phyloP scores from a whole-genome alignment of 2,329 filamentous ascomycete genomes.

The Triangularia verruculosa region DNA sequence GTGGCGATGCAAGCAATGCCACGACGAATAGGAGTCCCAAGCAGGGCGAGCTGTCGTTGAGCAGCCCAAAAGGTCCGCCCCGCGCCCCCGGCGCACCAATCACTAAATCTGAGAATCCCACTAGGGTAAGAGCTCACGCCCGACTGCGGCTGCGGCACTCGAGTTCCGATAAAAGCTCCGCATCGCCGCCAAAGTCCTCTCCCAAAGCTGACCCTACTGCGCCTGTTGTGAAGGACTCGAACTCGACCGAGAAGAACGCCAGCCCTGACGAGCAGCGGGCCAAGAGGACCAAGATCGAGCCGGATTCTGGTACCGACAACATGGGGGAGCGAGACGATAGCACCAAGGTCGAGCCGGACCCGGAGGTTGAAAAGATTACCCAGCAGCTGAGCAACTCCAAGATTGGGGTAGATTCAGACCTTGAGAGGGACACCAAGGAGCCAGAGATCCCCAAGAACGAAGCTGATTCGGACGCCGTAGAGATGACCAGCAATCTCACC shows the following conservation, averaged over 20 bases:
- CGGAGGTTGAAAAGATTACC: not conserved
- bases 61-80: slow-evolving; percentile 23
- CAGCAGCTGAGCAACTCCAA: not conserved
- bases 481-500: not conserved
- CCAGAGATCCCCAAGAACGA: not conserved
- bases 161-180: slow-evolving; percentile 8
- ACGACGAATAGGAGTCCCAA: slow-evolving; percentile 4
- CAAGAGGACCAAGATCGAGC: not conserved
- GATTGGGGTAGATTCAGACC: not conserved
- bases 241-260: not conserved
- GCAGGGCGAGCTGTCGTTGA: slow-evolving; percentile 11
- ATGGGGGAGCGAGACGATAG: not conserved
- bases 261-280: not conserved
- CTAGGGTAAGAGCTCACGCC: slow-evolving; percentile 14
- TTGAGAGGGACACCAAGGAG: not conserved
- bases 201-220: not conserved
- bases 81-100: slow-evolving; percentile 10
- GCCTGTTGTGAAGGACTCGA: not conserved
- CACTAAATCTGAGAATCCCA: slow-evolving; percentile 20
- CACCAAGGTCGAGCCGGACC: not conserved
- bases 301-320: not conserved
- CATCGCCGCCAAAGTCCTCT: slow-evolving; percentile 1
- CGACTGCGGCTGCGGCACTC: slow-evolving; percentile 3
- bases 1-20: slow-evolving; percentile 6
- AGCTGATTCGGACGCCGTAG: not conserved